Evolutionary conservation across 352 stramenopile species (phyloP).

Genomic region (Blastocystis sp.): DNA sequence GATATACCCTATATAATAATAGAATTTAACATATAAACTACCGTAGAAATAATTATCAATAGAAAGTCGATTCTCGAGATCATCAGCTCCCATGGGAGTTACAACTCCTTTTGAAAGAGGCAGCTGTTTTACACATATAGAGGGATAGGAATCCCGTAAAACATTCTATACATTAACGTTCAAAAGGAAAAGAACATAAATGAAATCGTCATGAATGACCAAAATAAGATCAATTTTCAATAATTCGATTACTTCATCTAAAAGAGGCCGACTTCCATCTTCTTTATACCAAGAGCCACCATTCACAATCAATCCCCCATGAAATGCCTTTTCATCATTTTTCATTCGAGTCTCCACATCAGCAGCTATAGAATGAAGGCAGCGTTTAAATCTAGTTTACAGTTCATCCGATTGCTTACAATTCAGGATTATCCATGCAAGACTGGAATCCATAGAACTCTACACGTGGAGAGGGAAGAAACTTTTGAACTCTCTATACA

Average conservation of each 20-base stretch:
- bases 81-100: neutral
- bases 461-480: conserved; percentile 7
- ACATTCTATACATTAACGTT: neutral
- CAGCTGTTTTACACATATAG: neutral
- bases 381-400: conserved; percentile 1
- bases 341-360: neutral
- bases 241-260: conserved; percentile 24
- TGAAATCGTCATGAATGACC: conserved; percentile 17
- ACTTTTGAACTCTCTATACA: conserved; percentile 44
- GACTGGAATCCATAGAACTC: conserved; percentile 46
- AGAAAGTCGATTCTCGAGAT: neutral
- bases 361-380: neutral
- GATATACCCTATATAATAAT: neutral
- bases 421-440: conserved; percentile 48
- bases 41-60: conserved; percentile 61
- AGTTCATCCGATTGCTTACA: neutral
- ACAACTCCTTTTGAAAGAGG: neutral
- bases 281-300: conserved; percentile 56
- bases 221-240: conserved; percentile 47
- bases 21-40: neutral
- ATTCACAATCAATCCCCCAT: conserved; percentile 47
- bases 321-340: conserved; percentile 21
- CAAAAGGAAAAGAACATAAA: neutral
- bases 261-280: conserved; percentile 2
- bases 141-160: neutral